These are phyloP conservation scores for Venturia oleaginea DNA, from an alignment of 2,329 filamentous ascomycete species.

Conservation along the genomic window DNA sequence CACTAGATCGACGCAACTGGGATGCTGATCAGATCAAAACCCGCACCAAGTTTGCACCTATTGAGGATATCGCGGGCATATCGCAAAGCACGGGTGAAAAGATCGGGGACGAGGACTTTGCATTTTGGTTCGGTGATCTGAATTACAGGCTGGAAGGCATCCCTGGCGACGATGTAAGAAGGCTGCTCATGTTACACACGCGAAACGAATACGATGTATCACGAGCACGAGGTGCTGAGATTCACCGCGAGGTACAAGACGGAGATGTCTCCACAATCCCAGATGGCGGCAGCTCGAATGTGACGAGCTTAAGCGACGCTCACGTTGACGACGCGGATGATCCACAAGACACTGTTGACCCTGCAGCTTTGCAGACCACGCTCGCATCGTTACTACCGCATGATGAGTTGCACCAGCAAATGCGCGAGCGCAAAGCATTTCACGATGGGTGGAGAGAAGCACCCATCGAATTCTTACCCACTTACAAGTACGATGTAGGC, in stretches of 20 bases:
- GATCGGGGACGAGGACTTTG: conserved; percentile 85
- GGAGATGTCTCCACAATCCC: background rate
- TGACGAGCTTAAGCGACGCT: conserved; percentile 9
- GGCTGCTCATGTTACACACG: conserved; percentile 73
- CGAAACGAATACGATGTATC: conserved; percentile 61
- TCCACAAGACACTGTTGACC: conserved; percentile 49
- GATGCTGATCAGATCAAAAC: conserved; percentile 70
- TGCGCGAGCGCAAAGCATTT: conserved; percentile 68
- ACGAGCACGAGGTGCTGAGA: background rate
- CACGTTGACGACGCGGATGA: conserved; percentile 25
- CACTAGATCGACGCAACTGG: conserved; percentile 81
- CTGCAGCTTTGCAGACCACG: conserved; percentile 79
- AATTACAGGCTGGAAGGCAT: conserved; percentile 89
- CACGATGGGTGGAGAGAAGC: conserved; percentile 91
- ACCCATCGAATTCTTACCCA: conserved; percentile 77
- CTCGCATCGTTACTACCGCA: conserved; percentile 79
- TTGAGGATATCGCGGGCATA: conserved; percentile 55
- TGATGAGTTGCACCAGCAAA: conserved; percentile 72
- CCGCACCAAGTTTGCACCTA: conserved; percentile 69
- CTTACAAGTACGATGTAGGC: conserved; percentile 97
- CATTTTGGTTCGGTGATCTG: conserved; percentile 92
- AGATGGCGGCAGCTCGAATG: background rate
- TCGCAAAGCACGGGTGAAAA: conserved; percentile 50
- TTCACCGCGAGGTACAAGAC: background rate
- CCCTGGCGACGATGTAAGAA: conserved; percentile 81